Conservation (phyloP, 2,329 filamentous ascomycete genomes). For the Fusarium sarcochroum region DNA sequence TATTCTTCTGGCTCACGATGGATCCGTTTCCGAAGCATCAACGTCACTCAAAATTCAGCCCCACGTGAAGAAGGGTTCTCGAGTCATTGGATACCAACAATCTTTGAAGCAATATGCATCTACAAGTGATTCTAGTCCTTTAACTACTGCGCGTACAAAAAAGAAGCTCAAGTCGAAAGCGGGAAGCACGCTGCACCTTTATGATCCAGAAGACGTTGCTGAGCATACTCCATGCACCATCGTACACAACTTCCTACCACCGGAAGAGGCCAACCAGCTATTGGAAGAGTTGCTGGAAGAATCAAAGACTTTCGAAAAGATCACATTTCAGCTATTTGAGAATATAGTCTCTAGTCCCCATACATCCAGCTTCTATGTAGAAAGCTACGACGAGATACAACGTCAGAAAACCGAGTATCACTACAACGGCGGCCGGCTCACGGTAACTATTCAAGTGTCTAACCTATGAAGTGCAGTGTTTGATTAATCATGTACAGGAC, state of each 20-base stretch:
- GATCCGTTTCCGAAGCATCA: slow-evolving; percentile 78
- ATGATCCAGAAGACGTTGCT: slow-evolving; percentile 84
- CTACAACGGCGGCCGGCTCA: slow-evolving; percentile 85
- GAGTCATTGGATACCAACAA: slow-evolving; percentile 69
- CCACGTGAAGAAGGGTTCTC: slow-evolving; percentile 52
- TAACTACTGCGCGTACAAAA: slow-evolving; percentile 50
- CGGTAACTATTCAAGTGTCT: slow-evolving; percentile 58
- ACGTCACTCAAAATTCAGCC: slow-evolving; percentile 62
- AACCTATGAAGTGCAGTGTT: not conserved
- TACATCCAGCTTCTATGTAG: slow-evolving; percentile 86
- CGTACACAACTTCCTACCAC: slow-evolving; percentile 88
- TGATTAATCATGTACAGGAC: slow-evolving; percentile 63
- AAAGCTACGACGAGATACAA: slow-evolving; percentile 76
- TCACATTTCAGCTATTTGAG: slow-evolving; percentile 89
- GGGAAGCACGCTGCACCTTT: slow-evolving; percentile 87
- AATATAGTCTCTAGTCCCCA: slow-evolving; percentile 88
- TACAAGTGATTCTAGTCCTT: slow-evolving; percentile 23
- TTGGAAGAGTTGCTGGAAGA: slow-evolving; percentile 83
- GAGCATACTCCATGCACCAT: slow-evolving; percentile 91
- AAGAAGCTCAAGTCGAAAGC: slow-evolving; percentile 76
- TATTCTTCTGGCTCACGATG: slow-evolving; percentile 81
- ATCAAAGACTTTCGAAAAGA: slow-evolving; percentile 76
- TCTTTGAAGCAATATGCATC: slow-evolving; percentile 70
- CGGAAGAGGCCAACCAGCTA: slow-evolving; percentile 78
- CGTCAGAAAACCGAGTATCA: slow-evolving; percentile 84